A percentile compares a stretch with the other conserved stretches of the same genome.
Conservation (phyloP, 2,329 filamentous ascomycete species). For the Neoarthrinium moseri region DNA sequence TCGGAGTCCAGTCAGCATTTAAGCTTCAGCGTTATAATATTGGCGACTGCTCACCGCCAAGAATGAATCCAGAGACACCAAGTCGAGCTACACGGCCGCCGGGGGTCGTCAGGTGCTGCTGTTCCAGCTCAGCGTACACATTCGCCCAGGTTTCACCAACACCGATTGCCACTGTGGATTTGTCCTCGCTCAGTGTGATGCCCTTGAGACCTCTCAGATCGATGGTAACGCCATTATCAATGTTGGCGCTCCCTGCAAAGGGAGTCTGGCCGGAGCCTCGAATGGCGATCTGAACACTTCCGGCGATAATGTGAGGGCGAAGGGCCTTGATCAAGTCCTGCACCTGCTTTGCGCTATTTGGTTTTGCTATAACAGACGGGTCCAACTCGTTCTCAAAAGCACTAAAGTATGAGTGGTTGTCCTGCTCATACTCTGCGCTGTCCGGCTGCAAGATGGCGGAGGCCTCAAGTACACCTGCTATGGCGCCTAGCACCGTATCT, state of each 20-base stretch:
- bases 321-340: constrained; percentile 12
- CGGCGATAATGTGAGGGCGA: constrained; percentile 13
- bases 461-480: too few relatives aligned
- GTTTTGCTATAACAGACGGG: constrained; percentile 16
- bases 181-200: constrained; percentile 13
- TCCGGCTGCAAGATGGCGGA: constrained; percentile 15
- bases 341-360: constrained; percentile 12
- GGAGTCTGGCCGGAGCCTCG: constrained; percentile 8
- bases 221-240: constrained; percentile 18
- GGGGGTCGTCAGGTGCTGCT: neutral
- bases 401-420: constrained; percentile 20
- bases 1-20: neutral
- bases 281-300: neutral
- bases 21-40: neutral
- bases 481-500: too few relatives aligned
- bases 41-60: neutral
- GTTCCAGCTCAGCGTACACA: neutral
- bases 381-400: constrained; percentile 19
- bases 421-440: constrained; percentile 14
- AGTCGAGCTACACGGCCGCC: neutral
- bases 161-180: constrained; percentile 12
- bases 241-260: constrained; percentile 16
- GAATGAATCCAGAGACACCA: neutral
- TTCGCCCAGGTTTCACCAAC: constrained; percentile 12
- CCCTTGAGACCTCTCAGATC: constrained; percentile 16